Conservation (phyloP, 495 filamentous ascomycete species). For the Hyaloscypha finlandica region DNA sequence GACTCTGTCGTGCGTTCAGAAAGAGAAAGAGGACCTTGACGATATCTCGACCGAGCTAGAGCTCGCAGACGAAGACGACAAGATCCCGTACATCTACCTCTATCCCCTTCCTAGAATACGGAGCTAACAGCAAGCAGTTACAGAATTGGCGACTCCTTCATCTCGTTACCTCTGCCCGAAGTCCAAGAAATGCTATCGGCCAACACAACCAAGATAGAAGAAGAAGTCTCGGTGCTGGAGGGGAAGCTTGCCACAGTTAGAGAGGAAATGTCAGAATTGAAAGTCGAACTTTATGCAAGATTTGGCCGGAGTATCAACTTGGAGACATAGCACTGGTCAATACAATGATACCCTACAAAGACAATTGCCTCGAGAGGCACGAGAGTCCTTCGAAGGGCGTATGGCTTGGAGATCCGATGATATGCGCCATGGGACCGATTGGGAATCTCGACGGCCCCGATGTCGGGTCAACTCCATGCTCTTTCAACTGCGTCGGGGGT, state of each 20-base stretch:
- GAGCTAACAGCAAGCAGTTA: slow-evolving; percentile 57
- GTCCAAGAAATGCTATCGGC: slow-evolving; percentile 80
- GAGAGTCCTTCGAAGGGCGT: not conserved
- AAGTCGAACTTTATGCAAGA: slow-evolving; percentile 88
- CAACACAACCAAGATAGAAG: slow-evolving; percentile 70
- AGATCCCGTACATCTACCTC: slow-evolving; percentile 70
- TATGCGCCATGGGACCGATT: not conserved
- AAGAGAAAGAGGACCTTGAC: slow-evolving; percentile 97
- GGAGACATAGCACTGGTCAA: slow-evolving; percentile 60
- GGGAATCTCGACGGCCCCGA: not conserved
- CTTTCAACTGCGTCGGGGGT: not conserved
- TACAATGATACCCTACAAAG: slow-evolving; percentile 27
- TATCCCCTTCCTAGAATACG: too few species aligned
- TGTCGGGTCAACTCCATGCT: not conserved
- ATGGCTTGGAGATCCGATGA: not conserved
- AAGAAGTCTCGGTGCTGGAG: slow-evolving; percentile 74
- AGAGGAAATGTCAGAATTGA: slow-evolving; percentile 86
- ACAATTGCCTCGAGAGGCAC: not conserved
- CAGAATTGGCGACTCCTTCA: slow-evolving; percentile 94
- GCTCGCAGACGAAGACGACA: slow-evolving; percentile 92
- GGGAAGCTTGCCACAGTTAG: slow-evolving; percentile 69
- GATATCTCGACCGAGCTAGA: slow-evolving; percentile 90
- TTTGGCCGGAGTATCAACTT: slow-evolving; percentile 96
- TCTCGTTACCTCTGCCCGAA: slow-evolving; percentile 78
- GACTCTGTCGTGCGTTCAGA: slow-evolving; percentile 54